Evolutionary conservation across 169 alveolate species (phyloP).

Genomic region (Cryptosporidium xiaoi): DNA sequence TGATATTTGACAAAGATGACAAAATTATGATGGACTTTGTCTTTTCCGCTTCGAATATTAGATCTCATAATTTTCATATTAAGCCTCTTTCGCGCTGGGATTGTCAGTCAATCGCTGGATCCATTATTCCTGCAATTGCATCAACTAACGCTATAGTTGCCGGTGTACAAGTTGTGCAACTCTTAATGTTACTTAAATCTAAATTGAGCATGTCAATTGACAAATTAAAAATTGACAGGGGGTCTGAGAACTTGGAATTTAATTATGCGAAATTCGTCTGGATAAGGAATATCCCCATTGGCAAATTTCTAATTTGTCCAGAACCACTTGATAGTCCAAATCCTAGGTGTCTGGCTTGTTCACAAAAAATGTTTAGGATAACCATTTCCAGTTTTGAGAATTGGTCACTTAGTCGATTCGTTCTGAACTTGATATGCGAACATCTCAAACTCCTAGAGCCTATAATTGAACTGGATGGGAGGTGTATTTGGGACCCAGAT

Average conservation of each 20-base stretch:
- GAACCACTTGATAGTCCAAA: constrained; percentile 76
- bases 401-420: constrained; percentile 76
- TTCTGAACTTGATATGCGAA: constrained; percentile 56
- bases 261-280: constrained; percentile 70
- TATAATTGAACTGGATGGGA: constrained; percentile 42
- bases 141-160: constrained; percentile 95
- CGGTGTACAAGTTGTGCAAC: constrained; percentile 91
- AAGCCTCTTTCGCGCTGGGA: constrained; percentile 82
- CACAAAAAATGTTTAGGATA: constrained; percentile 75
- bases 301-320: constrained; percentile 75
- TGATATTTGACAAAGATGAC: constrained; percentile 92
- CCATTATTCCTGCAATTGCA: constrained; percentile 96
- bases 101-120: constrained; percentile 95
- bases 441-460: constrained; percentile 39
- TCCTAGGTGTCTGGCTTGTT: constrained; percentile 78
- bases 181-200: constrained; percentile 75
- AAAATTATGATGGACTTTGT: constrained; percentile 89
- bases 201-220: constrained; percentile 74
- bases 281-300: constrained; percentile 74
- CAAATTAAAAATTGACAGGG: constrained; percentile 45
- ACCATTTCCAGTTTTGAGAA: constrained; percentile 74
- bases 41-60: constrained; percentile 90
- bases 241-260: constrained; percentile 34
- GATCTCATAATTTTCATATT: constrained; percentile 91
- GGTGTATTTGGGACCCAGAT: constrained; percentile 74